Percentiles rank a stretch among this genome's conserved stretches.
Conservation (phyloP, 129 eudicot genomes). For the Smallanthus sonchifolius region DNA sequence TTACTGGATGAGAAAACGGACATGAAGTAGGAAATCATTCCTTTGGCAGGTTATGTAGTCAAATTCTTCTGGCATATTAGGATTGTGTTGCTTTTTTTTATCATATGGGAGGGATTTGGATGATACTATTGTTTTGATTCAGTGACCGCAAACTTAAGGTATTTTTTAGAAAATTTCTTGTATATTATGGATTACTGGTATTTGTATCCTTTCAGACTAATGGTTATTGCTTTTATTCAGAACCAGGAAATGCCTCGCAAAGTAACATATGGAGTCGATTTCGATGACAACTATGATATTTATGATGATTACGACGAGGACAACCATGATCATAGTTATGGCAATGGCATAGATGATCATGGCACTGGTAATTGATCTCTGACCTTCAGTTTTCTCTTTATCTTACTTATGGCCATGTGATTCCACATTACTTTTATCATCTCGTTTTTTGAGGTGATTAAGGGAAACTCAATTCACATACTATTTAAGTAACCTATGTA, state of each 20-base stretch:
- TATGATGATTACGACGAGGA: slow-evolving; percentile 56
- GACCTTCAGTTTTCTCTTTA: slow-evolving; percentile 11
- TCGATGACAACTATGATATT: slow-evolving; percentile 56
- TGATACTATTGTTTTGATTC: slow-evolving; percentile 14
- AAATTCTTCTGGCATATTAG: not conserved
- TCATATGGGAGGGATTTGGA: slow-evolving; percentile 18
- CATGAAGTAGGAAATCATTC: slow-evolving; percentile 19
- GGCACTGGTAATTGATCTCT: slow-evolving; percentile 37
- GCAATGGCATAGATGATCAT: slow-evolving; percentile 31
- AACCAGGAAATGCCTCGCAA: slow-evolving; percentile 77
- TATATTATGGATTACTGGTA: not conserved
- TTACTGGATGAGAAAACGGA: slow-evolving; percentile 6
- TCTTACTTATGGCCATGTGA: slow-evolving; percentile 3
- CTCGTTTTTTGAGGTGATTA: not conserved
- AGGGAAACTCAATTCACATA: slow-evolving; percentile 7
- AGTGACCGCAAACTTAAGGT: slow-evolving; percentile 17
- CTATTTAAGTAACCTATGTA: not conserved
- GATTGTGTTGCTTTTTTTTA: not conserved
- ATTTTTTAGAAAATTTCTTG: not conserved
- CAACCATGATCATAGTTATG: slow-evolving; percentile 39
- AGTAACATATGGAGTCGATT: slow-evolving; percentile 55
- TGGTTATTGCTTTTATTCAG: not conserved
- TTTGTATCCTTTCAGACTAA: slow-evolving; percentile 3
- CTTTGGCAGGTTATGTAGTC: not conserved
- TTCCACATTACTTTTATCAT: slow-evolving; percentile 1